Conservation (phyloP, 345 rosid genomes). For the Salix caprea region DNA sequence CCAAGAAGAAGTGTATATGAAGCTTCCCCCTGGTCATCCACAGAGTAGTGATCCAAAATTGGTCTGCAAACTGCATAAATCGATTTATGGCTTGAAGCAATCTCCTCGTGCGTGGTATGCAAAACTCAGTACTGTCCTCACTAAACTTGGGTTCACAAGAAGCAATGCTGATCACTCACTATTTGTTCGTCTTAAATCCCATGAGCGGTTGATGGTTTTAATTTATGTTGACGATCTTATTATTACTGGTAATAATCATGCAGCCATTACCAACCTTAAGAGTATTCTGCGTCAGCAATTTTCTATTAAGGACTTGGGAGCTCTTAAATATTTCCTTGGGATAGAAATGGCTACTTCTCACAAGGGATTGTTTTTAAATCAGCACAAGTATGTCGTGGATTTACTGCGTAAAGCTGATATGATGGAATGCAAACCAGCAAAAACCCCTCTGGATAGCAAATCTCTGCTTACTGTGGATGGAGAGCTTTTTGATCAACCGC, state of each 20-base stretch:
- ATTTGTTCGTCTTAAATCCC: background rate
- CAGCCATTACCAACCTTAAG: background rate
- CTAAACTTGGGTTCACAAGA: too few relatives aligned
- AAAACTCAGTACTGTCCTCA: background rate
- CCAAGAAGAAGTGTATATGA: background rate
- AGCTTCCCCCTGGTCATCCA: background rate
- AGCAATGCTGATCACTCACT: background rate
- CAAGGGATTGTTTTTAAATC: background rate
- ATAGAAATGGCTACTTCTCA: too few relatives aligned
- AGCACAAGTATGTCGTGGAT: fast-evolving
- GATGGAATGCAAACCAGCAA: background rate
- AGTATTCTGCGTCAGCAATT: background rate
- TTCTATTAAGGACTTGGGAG: background rate
- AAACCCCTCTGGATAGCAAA: background rate
- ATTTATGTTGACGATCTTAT: background rate
- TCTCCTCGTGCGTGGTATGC: background rate
- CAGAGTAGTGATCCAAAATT: background rate
- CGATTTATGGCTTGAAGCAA: too few relatives aligned
- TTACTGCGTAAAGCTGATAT: background rate
- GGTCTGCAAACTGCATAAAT: background rate
- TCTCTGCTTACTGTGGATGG: fast-evolving
- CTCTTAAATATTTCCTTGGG: background rate
- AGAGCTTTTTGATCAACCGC: background rate
- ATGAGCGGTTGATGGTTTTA: background rate
- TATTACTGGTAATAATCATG: background rate